Conservation (phyloP, 2,329 filamentous ascomycete species). For the Aspergillus cejpii region DNA sequence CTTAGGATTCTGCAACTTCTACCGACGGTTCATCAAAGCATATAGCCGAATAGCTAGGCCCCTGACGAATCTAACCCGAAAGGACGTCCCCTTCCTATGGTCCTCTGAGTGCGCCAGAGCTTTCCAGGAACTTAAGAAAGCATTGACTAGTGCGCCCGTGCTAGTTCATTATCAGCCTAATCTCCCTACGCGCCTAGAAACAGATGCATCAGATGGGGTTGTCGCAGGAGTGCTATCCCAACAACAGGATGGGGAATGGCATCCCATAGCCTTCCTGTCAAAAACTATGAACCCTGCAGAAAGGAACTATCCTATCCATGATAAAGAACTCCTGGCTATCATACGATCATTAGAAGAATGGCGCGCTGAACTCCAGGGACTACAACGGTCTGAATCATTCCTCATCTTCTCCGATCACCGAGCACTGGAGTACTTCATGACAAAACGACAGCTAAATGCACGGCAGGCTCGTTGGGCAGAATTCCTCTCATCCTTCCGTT, state of each 20-base stretch:
- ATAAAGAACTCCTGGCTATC: slow-evolving; percentile 28
- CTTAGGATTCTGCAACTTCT: slow-evolving; percentile 32
- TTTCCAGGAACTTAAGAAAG: slow-evolving; percentile 10
- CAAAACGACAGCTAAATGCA: slow-evolving; percentile 12
- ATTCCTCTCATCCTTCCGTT: slow-evolving; percentile 8
- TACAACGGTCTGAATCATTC: slow-evolving; percentile 5
- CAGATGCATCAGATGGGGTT: slow-evolving; percentile 10
- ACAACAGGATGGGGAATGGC: slow-evolving; percentile 11
- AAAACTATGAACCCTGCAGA: slow-evolving; percentile 20
- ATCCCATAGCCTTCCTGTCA: slow-evolving; percentile 20
- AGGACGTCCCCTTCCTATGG: slow-evolving; percentile 9
- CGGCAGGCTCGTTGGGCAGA: slow-evolving; percentile 8
- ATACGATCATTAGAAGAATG: slow-evolving; percentile 21
- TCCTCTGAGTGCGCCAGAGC: slow-evolving; percentile 5
- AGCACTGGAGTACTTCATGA: slow-evolving; percentile 24
- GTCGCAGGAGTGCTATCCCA: slow-evolving; percentile 15
- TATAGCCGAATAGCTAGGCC: too few relatives aligned
- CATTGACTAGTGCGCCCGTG: background rate
- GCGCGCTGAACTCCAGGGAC: slow-evolving; percentile 15
- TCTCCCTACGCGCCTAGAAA: slow-evolving; percentile 9
- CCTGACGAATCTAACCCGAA: slow-evolving; percentile 13
- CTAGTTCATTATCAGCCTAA: background rate
- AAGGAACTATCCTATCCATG: slow-evolving; percentile 11
- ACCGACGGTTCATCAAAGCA: slow-evolving; percentile 19
- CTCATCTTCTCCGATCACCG: slow-evolving; percentile 23